These are phyloP conservation scores for Mycena galericulata DNA, from an alignment of 768 basidiomycete species.

Conservation along the genomic window DNA sequence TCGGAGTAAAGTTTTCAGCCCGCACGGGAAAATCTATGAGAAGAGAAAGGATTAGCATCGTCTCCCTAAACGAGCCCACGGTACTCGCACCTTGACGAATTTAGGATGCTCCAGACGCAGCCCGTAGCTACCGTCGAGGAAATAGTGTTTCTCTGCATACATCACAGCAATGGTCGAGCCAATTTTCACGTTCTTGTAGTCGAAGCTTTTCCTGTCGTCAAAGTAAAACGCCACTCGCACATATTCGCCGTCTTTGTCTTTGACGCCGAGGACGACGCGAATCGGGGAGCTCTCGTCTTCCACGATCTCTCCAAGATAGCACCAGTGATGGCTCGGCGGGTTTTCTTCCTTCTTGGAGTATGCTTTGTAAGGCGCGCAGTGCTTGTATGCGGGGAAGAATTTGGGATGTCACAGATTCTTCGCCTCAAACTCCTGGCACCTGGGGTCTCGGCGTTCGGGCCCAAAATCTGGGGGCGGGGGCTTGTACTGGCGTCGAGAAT, in stretches of 20 bases:
- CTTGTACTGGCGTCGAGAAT: no score
- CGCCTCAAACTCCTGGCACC: neutral
- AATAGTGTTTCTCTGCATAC: slow-evolving; percentile 29
- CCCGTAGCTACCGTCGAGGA: slow-evolving; percentile 3
- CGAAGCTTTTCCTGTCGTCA: slow-evolving; percentile 13
- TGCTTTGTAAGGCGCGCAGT: slow-evolving; percentile 21
- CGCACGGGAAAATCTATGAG: slow-evolving; percentile 29
- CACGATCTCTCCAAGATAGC: slow-evolving; percentile 30
- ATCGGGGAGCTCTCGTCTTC: neutral
- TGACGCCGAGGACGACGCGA: slow-evolving; percentile 8
- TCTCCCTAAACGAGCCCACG: no score
- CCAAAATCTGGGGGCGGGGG: neutral
- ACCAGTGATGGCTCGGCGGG: slow-evolving; percentile 29
- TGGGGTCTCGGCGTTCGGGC: neutral
- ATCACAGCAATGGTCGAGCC: slow-evolving; percentile 29
- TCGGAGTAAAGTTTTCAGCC: slow-evolving; percentile 25
- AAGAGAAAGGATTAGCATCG: no score
- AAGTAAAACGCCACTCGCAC: neutral
- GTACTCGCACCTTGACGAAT: slow-evolving; percentile 32
- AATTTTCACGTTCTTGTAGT: slow-evolving; percentile 14
- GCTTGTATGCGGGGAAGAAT: slow-evolving; percentile 21
- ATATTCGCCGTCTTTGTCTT: slow-evolving; percentile 6
- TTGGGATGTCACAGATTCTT: slow-evolving; percentile 29
- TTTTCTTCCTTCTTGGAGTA: slow-evolving; percentile 5
- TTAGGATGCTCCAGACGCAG: slow-evolving; percentile 28